Percentiles rank a stretch among this genome's conserved stretches.
Evolutionary conservation across 78 protist species (phyloP).

Genomic region (Guillardia theta): DNA sequence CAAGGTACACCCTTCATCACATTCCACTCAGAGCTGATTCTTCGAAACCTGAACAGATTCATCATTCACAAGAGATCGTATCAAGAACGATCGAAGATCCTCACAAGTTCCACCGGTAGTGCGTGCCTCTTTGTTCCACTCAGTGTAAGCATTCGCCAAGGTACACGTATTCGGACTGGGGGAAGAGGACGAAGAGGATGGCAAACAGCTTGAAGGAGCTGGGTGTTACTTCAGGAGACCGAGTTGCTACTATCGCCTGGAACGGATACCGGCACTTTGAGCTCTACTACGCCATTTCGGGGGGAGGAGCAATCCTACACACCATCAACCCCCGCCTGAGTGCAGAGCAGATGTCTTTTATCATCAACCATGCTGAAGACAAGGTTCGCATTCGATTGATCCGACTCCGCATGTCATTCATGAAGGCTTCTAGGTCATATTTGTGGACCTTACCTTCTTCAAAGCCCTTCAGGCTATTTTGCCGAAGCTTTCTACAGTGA

Average conservation of each 20-base stretch:
- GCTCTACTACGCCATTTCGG: background rate
- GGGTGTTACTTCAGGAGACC: background rate
- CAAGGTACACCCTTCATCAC: no score
- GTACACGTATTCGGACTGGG: background rate
- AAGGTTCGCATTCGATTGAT: no score
- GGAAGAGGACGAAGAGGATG: background rate
- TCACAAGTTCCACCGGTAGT: no score
- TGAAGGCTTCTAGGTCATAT: background rate
- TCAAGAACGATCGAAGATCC: no score
- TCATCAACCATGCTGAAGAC: slow-evolving; percentile 23
- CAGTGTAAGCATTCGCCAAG: no score
- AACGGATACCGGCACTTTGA: background rate
- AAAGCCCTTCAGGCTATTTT: background rate
- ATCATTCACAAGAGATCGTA: no score
- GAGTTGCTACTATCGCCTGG: slow-evolving; percentile 13
- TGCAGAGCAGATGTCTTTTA: background rate
- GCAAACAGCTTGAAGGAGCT: background rate
- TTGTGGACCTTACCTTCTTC: slow-evolving; percentile 9
- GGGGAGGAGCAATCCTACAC: background rate
- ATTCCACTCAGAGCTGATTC: no score
- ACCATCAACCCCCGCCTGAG: slow-evolving; percentile 29
- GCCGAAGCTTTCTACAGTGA: background rate
- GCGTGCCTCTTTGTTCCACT: no score
- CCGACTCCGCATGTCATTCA: background rate
- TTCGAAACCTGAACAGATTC: no score